Percentiles rank a stretch among this genome's conserved stretches.
Evolutionary conservation across 1,284 basidiomycete species (phyloP).

Genomic region (Apiotrichum sp.): DNA sequence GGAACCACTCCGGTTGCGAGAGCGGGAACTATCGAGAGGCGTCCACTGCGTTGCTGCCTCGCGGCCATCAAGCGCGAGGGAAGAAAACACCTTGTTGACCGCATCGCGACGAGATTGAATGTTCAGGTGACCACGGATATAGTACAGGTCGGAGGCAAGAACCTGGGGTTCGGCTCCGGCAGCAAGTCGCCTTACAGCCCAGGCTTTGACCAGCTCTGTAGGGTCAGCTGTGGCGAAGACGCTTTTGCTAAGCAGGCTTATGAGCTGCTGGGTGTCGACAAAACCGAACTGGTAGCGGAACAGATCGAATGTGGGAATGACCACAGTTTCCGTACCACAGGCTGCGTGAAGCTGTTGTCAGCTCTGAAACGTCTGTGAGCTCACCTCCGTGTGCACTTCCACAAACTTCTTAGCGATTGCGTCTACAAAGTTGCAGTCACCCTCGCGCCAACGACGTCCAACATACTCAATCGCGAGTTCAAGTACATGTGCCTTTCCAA

Average conservation of each 20-base stretch:
- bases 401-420: slow-evolving; percentile 25
- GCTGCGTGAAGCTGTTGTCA: slow-evolving; percentile 26
- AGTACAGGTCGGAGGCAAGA: slow-evolving; percentile 13
- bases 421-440: slow-evolving; percentile 20
- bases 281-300: slow-evolving; percentile 33
- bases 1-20: slow-evolving; percentile 11
- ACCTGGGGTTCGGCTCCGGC: slow-evolving; percentile 13
- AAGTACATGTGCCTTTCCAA: slow-evolving; percentile 2
- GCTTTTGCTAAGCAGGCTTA: not conserved
- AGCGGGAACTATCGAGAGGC: not conserved
- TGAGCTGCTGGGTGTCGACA: slow-evolving; percentile 24
- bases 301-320: slow-evolving; percentile 25
- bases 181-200: slow-evolving; percentile 24
- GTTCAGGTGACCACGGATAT: slow-evolving; percentile 10
- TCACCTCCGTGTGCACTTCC: slow-evolving; percentile 43
- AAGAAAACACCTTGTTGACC: slow-evolving; percentile 2
- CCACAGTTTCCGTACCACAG: slow-evolving; percentile 1
- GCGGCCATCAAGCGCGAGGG: slow-evolving; percentile 14
- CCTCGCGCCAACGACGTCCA: slow-evolving; percentile 22
- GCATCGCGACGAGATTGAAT: not conserved
- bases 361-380: not conserved
- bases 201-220: slow-evolving; percentile 2
- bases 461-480: slow-evolving; percentile 36
- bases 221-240: not conserved
- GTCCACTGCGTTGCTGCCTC: not conserved